Evolutionary conservation across 192 early-diverging fungal genomes (phyloP), one percentile per base, ranked within the genome.

Genomic region (Backusella macrospora): DNA sequence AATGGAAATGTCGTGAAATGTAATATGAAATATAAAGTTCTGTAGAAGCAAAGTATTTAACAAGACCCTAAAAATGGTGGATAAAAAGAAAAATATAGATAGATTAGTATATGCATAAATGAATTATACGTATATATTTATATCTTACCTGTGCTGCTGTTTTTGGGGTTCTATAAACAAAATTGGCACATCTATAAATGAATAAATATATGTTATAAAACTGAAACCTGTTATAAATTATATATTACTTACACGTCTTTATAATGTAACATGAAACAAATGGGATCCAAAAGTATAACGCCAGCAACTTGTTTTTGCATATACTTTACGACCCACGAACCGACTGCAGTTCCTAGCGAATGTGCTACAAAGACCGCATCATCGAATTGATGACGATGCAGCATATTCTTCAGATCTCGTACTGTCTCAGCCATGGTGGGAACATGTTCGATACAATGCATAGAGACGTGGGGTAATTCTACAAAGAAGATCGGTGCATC

Each of bases 341-440:
- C 79, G 6, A 89, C 82, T 38, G 82, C 86, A 5, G 88, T 89
- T n/a, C 91, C 91, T 6, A 93, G 79, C 18, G 85, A 87, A 76
- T 93, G 92, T 1, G 83, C 90, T 43, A 92, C 82, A 72, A 92
- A 93, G 0, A 77, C 78, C 5, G 92, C 92, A 26, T 85, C 80
- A 1, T 77, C 44, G 55, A 82, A 87, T 6, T 77, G 80, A 63
- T 91, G 87, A 18, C 49, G 47, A 29, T 79, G 79, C 12, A 92
- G 75, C 78, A 92, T 90, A 0, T 79, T 64, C 42, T 87, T 81
- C 47, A 92, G 74, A 48, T 87, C 89, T 44, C 76, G 65, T 7
- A 88, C 78, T 0, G 82, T 87, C 52, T 88, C 85, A 10, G 88
- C 81, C 46, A 85, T 86, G 2, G 84, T 84, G 9, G 89, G 89